Evolutionary conservation across 2,329 filamentous ascomycete genomes (phyloP).

Genomic region (Stemphylium beticola): DNA sequence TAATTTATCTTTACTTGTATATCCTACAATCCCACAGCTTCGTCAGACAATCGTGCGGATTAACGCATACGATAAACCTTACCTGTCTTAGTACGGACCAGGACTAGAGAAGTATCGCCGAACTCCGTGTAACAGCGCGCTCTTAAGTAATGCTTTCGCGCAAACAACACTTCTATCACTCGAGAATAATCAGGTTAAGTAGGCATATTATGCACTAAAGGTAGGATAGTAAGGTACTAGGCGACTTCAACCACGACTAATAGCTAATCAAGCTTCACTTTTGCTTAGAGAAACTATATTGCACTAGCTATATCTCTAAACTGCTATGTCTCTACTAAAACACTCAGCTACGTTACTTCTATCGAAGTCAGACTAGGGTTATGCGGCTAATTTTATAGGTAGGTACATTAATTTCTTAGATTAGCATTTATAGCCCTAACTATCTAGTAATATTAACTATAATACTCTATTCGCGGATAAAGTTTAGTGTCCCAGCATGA

Average conservation of each 20-base stretch:
- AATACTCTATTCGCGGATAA: not conserved
- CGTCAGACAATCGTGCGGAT: too few species aligned
- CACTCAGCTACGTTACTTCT: conserved; percentile 11
- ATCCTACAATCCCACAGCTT: too few species aligned
- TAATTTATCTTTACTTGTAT: too few species aligned
- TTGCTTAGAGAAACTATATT: conserved; percentile 9
- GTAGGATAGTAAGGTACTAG: conserved; percentile 10
- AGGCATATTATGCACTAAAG: conserved; percentile 11
- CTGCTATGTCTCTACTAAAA: conserved; percentile 9
- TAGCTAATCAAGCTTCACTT: conserved; percentile 6
- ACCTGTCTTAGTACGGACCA: too few species aligned
- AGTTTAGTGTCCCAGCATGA: conserved; percentile 10
- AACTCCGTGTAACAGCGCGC: too few species aligned
- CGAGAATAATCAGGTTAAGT: conserved; percentile 9
- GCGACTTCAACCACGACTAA: conserved; percentile 1
- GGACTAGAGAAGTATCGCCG: too few species aligned
- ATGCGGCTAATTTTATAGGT: conserved; percentile 13
- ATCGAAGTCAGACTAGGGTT: conserved; percentile 8
- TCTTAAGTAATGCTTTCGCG: conserved; percentile 1
- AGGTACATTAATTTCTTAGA: not conserved
- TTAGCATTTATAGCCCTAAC: conserved; percentile 1
- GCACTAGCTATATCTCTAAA: conserved; percentile 8
- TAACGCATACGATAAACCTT: too few species aligned
- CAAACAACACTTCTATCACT: conserved; percentile 10
- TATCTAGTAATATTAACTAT: conserved; percentile 8